These are phyloP conservation scores for Aspergillus versicolor DNA, from an alignment of 2,329 filamentous ascomycete genomes.

Conservation along the genomic window DNA sequence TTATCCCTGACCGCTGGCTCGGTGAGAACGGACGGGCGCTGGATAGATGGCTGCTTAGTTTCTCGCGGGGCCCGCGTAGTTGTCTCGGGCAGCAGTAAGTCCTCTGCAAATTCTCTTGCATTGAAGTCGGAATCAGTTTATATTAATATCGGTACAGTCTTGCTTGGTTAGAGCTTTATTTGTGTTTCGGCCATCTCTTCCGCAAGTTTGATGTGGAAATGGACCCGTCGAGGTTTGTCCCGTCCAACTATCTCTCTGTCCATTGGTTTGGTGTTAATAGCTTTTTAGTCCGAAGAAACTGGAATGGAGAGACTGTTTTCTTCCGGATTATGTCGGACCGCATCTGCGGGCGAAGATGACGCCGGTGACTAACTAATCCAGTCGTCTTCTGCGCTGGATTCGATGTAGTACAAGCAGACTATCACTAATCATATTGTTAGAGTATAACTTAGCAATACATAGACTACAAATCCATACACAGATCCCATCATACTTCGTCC, in stretches of 20 bases:
- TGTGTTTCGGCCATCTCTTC: slow-evolving; percentile 1
- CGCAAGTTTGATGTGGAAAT: slow-evolving; percentile 6
- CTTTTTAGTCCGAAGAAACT: not conserved
- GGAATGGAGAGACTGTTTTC: slow-evolving; percentile 5
- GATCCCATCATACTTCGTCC: too few relatives aligned
- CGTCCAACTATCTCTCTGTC: not conserved
- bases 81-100: slow-evolving; percentile 10
- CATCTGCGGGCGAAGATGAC: slow-evolving; percentile 3
- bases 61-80: slow-evolving; percentile 8
- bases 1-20: slow-evolving; percentile 9
- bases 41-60: slow-evolving; percentile 3
- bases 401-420: not conserved
- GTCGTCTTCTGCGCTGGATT: not conserved
- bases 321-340: not conserved
- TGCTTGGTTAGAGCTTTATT: slow-evolving; percentile 6
- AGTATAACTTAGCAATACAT: too few relatives aligned
- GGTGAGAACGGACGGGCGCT: not conserved
- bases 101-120: not conserved
- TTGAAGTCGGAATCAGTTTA: not conserved
- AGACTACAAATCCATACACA: too few relatives aligned
- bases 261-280: not conserved
- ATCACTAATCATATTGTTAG: too few relatives aligned
- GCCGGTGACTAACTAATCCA: not conserved
- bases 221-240: slow-evolving; percentile 3
- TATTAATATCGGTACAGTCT: not conserved